Evolutionary conservation across 1,284 basidiomycete species (phyloP), one percentile per base, ranked within the genome.

Genomic region (Marasmius sp.): DNA sequence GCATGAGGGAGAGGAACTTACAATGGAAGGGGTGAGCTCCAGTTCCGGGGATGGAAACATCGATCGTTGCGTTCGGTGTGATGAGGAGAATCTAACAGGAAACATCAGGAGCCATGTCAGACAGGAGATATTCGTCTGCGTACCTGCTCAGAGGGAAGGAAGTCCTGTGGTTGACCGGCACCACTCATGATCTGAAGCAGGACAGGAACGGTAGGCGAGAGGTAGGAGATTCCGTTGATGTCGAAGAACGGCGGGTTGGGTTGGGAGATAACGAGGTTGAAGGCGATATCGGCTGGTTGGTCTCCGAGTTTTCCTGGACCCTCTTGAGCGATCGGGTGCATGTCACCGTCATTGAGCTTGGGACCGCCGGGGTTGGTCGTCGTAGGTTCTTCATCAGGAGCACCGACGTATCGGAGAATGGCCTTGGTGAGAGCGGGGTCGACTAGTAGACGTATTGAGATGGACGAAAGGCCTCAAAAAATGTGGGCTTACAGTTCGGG

Each of bases 351-450:
- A 48, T 73, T 61, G 36, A 72, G 62, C 57, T 72, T 72, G 20
- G 61, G 55, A 11, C 68, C 69, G 6, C 61, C 63, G 1, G 67
- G 65, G 11, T 72, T 66, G 16, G 61, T 71, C 33, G 76, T 75
- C 7, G 71, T 77, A 8, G 79, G 81, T 38, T 81, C 78, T 4
- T 52, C 65, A 12, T 64, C 63, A 0, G 70, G 61, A 0, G 82
- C 82, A n/a, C 78, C 81, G 0, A 64, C 67, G 65, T 85, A 85
- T 27, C 79, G 75, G 18, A 85, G 68, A 59, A 85, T 81, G 9
- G 82, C 84, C 51, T 59, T 65, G 39, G 66, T 69, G 12, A 71
- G 39, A 14, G 16, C 18, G 34, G 56, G 47, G 50, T 65, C 56
- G 36, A 60, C 61, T 56, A 56, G 50, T 14, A 41, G 18, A 43